Conservation (phyloP, 2,329 filamentous ascomycete species). For the Aspergillus sp. region DNA sequence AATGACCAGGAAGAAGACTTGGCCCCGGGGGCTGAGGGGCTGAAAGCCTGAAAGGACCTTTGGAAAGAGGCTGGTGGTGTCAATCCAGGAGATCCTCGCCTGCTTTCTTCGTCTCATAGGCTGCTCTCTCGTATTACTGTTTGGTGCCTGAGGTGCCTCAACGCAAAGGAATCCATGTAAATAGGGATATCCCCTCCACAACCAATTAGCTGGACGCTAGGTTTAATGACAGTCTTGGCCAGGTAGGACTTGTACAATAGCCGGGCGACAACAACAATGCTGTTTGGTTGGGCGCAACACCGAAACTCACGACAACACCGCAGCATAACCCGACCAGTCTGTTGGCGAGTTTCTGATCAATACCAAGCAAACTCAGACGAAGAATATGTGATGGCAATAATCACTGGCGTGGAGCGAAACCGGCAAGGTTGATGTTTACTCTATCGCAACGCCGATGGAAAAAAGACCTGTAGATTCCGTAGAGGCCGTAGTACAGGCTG, state of each 20-base stretch:
- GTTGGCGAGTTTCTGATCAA: background rate
- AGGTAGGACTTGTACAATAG: background rate
- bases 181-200: background rate
- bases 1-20: background rate
- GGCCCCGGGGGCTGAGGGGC: constrained; percentile 6
- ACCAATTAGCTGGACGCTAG: background rate
- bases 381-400: too few relatives aligned
- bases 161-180: background rate
- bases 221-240: background rate
- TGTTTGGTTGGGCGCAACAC: background rate
- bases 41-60: background rate
- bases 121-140: background rate
- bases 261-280: background rate
- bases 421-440: too few relatives aligned
- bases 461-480: background rate
- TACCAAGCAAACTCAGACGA: background rate
- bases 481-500: background rate
- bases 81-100: background rate
- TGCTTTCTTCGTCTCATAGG: too few relatives aligned
- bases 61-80: background rate
- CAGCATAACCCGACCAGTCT: background rate
- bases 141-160: background rate
- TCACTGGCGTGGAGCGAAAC: too few relatives aligned
- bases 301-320: background rate
- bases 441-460: too few relatives aligned